Base-by-base conservation (phyloP, 331 rosid genomes). In the Cydonia oblonga region DNA sequence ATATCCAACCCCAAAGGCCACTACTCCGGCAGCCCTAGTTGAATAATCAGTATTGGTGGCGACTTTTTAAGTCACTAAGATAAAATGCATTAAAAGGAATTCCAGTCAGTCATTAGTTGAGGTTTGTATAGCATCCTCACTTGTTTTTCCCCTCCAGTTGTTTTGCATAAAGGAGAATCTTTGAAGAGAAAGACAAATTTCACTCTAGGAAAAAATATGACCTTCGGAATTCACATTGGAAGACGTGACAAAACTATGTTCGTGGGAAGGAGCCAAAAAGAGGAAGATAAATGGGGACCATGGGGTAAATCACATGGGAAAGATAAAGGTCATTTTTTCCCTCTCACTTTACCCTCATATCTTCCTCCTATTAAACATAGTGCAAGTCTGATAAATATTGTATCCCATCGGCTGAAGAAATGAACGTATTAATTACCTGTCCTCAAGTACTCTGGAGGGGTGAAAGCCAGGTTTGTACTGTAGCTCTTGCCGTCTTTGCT, bases 401-500 rank as follows among this genome's bases (percentile, higher is more conserved):
- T 12, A 64, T 67, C 72, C 28, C 33, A 57, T 58, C 19, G 5
- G 26, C 26, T 12, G 11, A 52, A 66, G 44, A 59, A 66, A 26
- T 78, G 42, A 63, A 7, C 32, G 64, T 64, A 71, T 64, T 79
- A 42, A 90, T 58, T 80, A 90, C 97, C 96, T 75, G 92, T 89
- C 74, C 91, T 91, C 84, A 86, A 81, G 79, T 91, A 91, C 68
- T 91, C 96, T 10, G 97, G 97, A 76, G 96, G 98, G 72, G 98
- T 92, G 86, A 92, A 92, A 68, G 96, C 96, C 81, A 90, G 83
- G 81, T 90, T 90, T 69, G 98, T 92, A 69, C 98, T 90, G 44
- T 92, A 90, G 79, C 98, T 92, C 86, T 85, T 85, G 64, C 98
- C 98, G 72, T 92, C 96, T 83, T 96, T 92, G 73, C 96, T 92